Evolutionary conservation across 768 basidiomycete species (phyloP), one percentile per base, ranked within the genome.

Genomic region (Filobasidium floriforme): DNA sequence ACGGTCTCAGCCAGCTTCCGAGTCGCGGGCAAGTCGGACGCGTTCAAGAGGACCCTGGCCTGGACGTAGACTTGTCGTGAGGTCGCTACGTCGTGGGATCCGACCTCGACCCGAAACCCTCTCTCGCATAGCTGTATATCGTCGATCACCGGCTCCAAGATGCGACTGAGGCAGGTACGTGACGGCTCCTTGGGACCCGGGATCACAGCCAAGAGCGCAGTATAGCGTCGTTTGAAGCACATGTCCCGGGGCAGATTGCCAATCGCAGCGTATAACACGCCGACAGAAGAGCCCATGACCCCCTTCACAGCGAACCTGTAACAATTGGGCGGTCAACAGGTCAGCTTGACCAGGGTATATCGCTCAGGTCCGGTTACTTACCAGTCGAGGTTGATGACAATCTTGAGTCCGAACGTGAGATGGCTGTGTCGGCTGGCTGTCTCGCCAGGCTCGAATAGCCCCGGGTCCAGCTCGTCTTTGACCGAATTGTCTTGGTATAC

Each of bases 301-400:
- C 26, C n/a, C n/a, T n/a, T n/a, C n/a, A n/a, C 37, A 15, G 59
- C 52, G 22, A 54, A 11, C 52, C 52, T 54, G 52, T n/a, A 54
- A 12, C 12, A 26, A 12, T 54, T 24, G 22, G 10, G 52, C 9
- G 52, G 18, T 54, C 43, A 10, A 19, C 43, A 9, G 11, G 52
- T n/a, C n/a, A n/a, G n/a, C n/a, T n/a, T n/a, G n/a, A n/a, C n/a
- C n/a, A n/a, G n/a, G n/a, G n/a, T n/a, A n/a, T n/a, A n/a, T n/a
- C n/a, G n/a, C n/a, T n/a, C n/a, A 18, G 11, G 26, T 22, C 52
- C 10, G 26, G 10, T n/a, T 24, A 28, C 59, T 7, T 19, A 60
- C 59, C 59, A 60, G 32, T 60, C 59, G 18, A 60, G 59, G 37
- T 60, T 60, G 14, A 60, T 18, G 26, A 60, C 22, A 28, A 60